Base-by-base conservation (phyloP, 768 basidiomycete genomes). In the Suillus plorans region DNA sequence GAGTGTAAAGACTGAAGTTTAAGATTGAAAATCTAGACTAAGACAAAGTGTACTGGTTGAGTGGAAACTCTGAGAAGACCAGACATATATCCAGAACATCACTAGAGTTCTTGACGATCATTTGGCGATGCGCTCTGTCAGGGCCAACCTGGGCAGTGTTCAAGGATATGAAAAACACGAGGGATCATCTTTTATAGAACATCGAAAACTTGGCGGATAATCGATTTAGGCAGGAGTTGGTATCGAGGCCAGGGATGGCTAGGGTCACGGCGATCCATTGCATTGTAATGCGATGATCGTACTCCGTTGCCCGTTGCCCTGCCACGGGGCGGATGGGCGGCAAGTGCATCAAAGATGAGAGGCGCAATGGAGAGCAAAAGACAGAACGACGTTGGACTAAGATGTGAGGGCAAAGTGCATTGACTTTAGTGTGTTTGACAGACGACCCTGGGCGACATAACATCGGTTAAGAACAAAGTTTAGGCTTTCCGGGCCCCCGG, bases 101-200 rank as follows among this genome's bases (percentile, higher is more conserved):
- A 20, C 4, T 14, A 10, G n/a, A 10, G 14, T 58, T 42, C 58
- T 59, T 59, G 58, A 42, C 41, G 58, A 59, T 59, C 58, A 59
- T 42, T 42, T 59, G 41, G 58, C 25, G 58, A 59, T 59, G 58
- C 18, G 6, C 10, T 2, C 22, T 10, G 10, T 31, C 58, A 59
- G 41, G 58, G 41, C 39, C 39, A 58, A 58, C 25, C 31, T 34
- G 31, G 39, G 28, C 25, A 59, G 25, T 41, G 10, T 31, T 1
- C 18, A 28, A 31, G 25, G 6, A 42, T 8, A 59, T 59, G 42
- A 59, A 59, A 59, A 59, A 28, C 58, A 59, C 22, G 58, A 59
- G 58, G 58, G 18, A 58, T 20, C 22, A 42, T 42, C 28, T 28
- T 13, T 28, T 44, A 42, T 28, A 31, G 39, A 18, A 31, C 18